Evolutionary conservation across 1,284 basidiomycete genomes (phyloP), one percentile per base, ranked within the genome.

Genomic region (Macrocybe sp.): DNA sequence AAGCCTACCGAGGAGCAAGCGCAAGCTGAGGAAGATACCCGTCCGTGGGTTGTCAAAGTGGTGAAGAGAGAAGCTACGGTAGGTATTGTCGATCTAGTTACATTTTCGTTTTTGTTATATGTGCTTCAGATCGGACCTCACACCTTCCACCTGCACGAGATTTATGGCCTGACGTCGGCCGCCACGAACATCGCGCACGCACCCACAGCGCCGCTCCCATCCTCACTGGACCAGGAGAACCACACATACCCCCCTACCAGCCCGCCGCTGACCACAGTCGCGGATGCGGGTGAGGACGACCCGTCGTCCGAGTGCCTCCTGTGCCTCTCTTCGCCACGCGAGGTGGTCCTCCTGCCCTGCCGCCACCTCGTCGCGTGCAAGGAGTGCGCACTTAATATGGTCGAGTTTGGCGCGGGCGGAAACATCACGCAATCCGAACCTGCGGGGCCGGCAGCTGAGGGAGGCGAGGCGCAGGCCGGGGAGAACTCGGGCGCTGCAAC

Each of bases 331-430:
- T 81, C 85, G 0, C 86, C 92, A 1, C 78, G 91, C 41, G 92
- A 94, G 63, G 92, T 95, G 33, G 89, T 95, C 2, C 78, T 95
- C 4, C 76, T 95, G 4, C 92, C 92, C 0, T 95, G 92, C 63
- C 74, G 92, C 46, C 92, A 95, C 65, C 76, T 95, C 29, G 92
- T 95, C 47, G 92, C 92, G 5, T 95, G 92, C 68, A 83, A 89
- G 55, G 92, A 94, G 41, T 95, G 92, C 57, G 92, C 92, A 0
- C 68, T 94, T 39, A 94, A 94, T 61, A 95, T 95, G 92, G 85
- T 95, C 36, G 92, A 95, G 63, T 95, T 92, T 62, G 92, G 92
- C 34, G 92, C 92, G 0, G 92, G 92, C 2, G 92, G 92, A 3
- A 83, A 75, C 37, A 88, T 94, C 38, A 78, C 74, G 16, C 79